Conservation (phyloP, 2,329 filamentous ascomycete genomes). For the Parastagonospora avenae region DNA sequence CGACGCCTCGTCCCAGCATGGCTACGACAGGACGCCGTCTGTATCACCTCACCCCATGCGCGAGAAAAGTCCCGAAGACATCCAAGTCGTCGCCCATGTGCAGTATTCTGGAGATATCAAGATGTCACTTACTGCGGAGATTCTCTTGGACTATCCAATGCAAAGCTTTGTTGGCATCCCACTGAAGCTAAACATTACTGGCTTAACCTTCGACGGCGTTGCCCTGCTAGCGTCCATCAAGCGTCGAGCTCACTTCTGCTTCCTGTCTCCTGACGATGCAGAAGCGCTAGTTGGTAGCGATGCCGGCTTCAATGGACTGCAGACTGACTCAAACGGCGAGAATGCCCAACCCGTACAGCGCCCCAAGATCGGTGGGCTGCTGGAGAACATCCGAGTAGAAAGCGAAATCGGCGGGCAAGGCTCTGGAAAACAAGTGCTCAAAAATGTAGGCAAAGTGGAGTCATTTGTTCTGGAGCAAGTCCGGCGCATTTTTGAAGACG, state of each 20-base stretch:
- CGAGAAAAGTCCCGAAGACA: slow-evolving; percentile 80
- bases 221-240: slow-evolving; percentile 91
- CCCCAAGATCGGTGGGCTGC: slow-evolving; percentile 69
- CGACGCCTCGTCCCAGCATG: slow-evolving; percentile 33
- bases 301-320: slow-evolving; percentile 41
- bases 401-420: slow-evolving; percentile 96
- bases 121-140: slow-evolving; percentile 90
- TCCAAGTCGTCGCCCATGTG: slow-evolving; percentile 91
- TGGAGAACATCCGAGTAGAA: slow-evolving; percentile 94
- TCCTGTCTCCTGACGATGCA: slow-evolving; percentile 89
- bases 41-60: slow-evolving; percentile 60
- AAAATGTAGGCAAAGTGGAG: slow-evolving; percentile 99
- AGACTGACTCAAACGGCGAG: slow-evolving; percentile 31
- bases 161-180: slow-evolving; percentile 96
- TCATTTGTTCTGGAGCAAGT: slow-evolving; percentile 97
- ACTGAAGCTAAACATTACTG: slow-evolving; percentile 91
- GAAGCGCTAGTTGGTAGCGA: slow-evolving; percentile 63
- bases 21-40: slow-evolving; percentile 36
- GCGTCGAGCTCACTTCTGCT: slow-evolving; percentile 89
- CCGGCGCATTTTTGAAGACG: slow-evolving; percentile 94
- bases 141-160: slow-evolving; percentile 97
- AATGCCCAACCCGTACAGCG: slow-evolving; percentile 33
- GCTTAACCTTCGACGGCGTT: slow-evolving; percentile 91
- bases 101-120: slow-evolving; percentile 86
- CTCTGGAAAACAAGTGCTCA: slow-evolving; percentile 89